Percentiles rank a stretch among this genome's conserved stretches.
phyloP scores from a whole-genome alignment of 768 basidiomycete genomes.

The Melanogaster broomeanus region DNA sequence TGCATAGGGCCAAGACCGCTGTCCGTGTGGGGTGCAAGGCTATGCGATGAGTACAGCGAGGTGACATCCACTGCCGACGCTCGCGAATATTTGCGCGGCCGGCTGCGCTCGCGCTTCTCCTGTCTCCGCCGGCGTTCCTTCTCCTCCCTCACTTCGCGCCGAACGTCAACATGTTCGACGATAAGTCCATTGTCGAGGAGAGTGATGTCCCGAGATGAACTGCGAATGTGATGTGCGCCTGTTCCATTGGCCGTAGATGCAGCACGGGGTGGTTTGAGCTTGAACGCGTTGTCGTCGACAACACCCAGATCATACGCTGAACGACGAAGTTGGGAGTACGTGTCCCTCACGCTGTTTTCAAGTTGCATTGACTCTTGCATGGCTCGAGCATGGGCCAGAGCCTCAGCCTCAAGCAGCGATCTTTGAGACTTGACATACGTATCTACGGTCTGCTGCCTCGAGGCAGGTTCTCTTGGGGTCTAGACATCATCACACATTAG shows the following conservation, averaged over 20 bases:
- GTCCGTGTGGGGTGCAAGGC: constrained; percentile 56
- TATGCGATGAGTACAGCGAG: constrained; percentile 71
- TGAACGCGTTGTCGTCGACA: constrained; percentile 61
- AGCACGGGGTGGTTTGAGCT: constrained; percentile 64
- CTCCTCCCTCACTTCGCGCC: constrained; percentile 75
- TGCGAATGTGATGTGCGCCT: constrained; percentile 41
- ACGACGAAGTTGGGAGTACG: constrained; percentile 76
- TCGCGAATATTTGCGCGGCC: constrained; percentile 72
- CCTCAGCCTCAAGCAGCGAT: constrained; percentile 79
- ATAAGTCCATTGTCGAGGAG: constrained; percentile 88
- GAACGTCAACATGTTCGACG: constrained; percentile 84
- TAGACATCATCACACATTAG: constrained; percentile 32
- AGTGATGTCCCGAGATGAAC: constrained; percentile 71
- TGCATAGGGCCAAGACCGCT: constrained; percentile 55
- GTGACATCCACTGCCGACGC: constrained; percentile 71
- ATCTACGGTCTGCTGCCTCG: constrained; percentile 80
- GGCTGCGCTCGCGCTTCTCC: constrained; percentile 55
- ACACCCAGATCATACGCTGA: constrained; percentile 69
- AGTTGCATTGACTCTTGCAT: constrained; percentile 76
- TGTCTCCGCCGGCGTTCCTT: constrained; percentile 69
- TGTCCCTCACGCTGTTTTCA: constrained; percentile 77
- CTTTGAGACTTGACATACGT: constrained; percentile 83
- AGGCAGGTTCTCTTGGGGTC: constrained; percentile 90
- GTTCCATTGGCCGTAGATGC: constrained; percentile 33
- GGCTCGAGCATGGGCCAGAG: constrained; percentile 73